Base-by-base conservation (phyloP, 768 basidiomycete genomes). In the Exsudoporus frostii region DNA sequence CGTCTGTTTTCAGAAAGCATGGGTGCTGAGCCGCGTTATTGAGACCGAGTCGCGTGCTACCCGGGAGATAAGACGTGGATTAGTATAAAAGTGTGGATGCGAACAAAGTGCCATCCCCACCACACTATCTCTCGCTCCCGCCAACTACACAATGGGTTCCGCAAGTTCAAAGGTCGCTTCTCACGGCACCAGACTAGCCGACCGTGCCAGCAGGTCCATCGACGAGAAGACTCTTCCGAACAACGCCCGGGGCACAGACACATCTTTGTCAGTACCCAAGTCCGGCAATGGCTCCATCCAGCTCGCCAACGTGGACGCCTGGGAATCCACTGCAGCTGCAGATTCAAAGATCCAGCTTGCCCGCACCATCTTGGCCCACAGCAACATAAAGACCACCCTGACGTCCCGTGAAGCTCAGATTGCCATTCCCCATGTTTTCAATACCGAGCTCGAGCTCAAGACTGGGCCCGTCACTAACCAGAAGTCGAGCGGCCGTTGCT, bases 401-500 rank as follows among this genome's bases (percentile, higher is more conserved):
- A 74, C 76, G n/a, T 81, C 82, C 34, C 85, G 91, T 44, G 65
- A 78, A 7, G 80, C 88, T 2, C 66, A 68, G 54, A 76, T 91
- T 51, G 73, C 79, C 3, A 86, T 90, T 65, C 71, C 77, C 41
- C 88, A 91, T 67, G 78, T 95, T 48, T 97, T 95, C 78, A 95
- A 93, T 69, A 78, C 83, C 59, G 76, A 83, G 56, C 65, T 97
- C 20, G 86, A 86, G 50, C 87, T 88, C 73, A 88, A 90, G 76
- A 85, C 92, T 1, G 82, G 79, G 2, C 92, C 92, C 10, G 75
- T 94, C 57, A 94, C 92, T 13, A 82, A 88, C 71, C 93, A 96
- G 80, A 88, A 85, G 73, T 84, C 79, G 65, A 90, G 86, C 52
- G 95, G 95, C 1, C 77, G 95, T 43, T 98, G 95, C 75, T 98